These are phyloP conservation scores for Petunia hybrid DNA, from an alignment of 305 asterid genomes.

Conservation along the genomic window DNA sequence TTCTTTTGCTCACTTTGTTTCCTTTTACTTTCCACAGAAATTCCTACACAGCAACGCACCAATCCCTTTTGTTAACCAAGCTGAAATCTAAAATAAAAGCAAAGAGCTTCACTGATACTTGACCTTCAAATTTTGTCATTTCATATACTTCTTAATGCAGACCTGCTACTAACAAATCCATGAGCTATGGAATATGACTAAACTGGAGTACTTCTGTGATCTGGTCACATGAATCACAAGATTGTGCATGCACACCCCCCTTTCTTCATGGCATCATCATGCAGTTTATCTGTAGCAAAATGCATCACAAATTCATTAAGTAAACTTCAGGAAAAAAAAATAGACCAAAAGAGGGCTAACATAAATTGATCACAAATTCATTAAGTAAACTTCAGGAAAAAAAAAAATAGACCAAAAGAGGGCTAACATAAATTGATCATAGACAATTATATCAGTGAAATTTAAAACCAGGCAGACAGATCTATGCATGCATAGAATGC, in stretches of 20 bases:
- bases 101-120: neutral
- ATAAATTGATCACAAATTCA: neutral
- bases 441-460: neutral
- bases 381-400: neutral
- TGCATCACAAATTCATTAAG: constrained; percentile 22
- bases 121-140: constrained; percentile 21
- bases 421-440: neutral
- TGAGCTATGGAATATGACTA: constrained; percentile 19
- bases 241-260: constrained; percentile 73
- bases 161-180: constrained; percentile 13
- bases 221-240: constrained; percentile 45
- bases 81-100: constrained; percentile 20
- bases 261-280: constrained; percentile 59
- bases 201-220: constrained; percentile 31
- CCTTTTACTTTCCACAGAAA: constrained; percentile 12
- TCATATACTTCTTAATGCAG: neutral
- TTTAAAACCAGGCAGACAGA: neutral
- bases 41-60: constrained; percentile 28
- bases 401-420: neutral
- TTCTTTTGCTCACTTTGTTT: constrained; percentile 6
- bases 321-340: neutral
- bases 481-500: no score
- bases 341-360: neutral
- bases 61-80: constrained; percentile 26
- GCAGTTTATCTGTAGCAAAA: constrained; percentile 56